Evolutionary conservation across 257 asterid genomes (phyloP), one percentile per base, ranked within the genome.

Genomic region (Solanum infundibuliforme): DNA sequence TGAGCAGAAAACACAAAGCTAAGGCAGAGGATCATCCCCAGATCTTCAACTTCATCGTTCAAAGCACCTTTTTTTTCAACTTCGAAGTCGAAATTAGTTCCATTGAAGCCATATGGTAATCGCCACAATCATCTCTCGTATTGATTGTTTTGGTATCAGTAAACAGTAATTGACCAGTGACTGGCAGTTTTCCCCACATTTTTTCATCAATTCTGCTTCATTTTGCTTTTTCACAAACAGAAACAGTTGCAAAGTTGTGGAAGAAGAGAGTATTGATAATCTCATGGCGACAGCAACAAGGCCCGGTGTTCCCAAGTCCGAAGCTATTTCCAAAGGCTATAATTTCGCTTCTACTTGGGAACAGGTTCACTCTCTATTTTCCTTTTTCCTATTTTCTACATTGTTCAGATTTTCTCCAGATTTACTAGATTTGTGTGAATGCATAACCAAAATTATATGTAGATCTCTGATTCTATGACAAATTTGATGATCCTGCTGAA

Each of bases 301-400:
- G 74, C 93, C 89, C 89, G 66, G 91, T 71, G 92, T 93, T 32
- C 95, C 97, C 2, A 94, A 92, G 89, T 93, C 97, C 38, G 99
- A 96, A 88, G 98, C 98, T 72, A 92, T 97, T 90, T 96, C 98
- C 73, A 95, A 92, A 89, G 98, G 99, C 89, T 97, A 96, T 91
- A 97, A 95, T 88, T 97, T 97, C 31, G 98, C 98, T 91, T 97
- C 99, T 89, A 93, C 91, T 71, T 96, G 99, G 99, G 99, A 97
- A 86, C 98, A 95, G 92, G 99, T 97, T 68, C 48, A 82, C 41
- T 86, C 83, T 58, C 25, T 68, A 29, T 68, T 9, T 55, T 41
- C 60, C 46, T 58, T 32, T 36, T 83, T 55, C 41, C 6, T 13
- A 14, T 71, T 77, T 89, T 58, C 81, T 41, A 66, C 73, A 76